A percentile compares a stretch with the other conserved stretches of the same genome.
Evolutionary conservation across 805 yeast species (phyloP).

Genomic region (Barnettozyma pratensis): DNA sequence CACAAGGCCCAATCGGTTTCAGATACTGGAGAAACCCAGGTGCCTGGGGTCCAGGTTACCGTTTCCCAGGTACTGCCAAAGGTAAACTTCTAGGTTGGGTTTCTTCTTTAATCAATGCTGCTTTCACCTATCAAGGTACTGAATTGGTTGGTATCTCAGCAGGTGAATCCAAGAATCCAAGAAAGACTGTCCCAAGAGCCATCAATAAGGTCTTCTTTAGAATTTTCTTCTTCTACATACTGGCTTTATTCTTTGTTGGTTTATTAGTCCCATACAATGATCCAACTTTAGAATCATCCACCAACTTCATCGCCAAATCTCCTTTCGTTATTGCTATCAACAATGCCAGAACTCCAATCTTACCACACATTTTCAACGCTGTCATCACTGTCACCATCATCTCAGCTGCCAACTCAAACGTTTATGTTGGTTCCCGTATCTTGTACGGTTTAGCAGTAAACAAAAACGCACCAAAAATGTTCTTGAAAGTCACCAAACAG

Average conservation of each 20-base stretch:
- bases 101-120: slow-evolving; percentile 63
- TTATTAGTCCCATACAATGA: slow-evolving; percentile 63
- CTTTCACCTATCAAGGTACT: slow-evolving; percentile 77
- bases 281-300: slow-evolving; percentile 36
- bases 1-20: slow-evolving; percentile 68
- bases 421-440: slow-evolving; percentile 69
- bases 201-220: slow-evolving; percentile 64
- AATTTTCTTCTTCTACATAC: slow-evolving; percentile 60
- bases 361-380: slow-evolving; percentile 70
- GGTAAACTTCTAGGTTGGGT: slow-evolving; percentile 68
- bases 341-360: slow-evolving; percentile 59
- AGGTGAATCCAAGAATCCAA: slow-evolving; percentile 67
- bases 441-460: slow-evolving; percentile 58
- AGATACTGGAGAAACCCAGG: slow-evolving; percentile 81
- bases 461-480: slow-evolving; percentile 52
- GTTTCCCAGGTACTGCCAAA: slow-evolving; percentile 42
- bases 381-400: slow-evolving; percentile 60
- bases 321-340: slow-evolving; percentile 71
- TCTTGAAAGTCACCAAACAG: slow-evolving; percentile 41
- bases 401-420: slow-evolving; percentile 74
- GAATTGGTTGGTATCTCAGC: slow-evolving; percentile 73
- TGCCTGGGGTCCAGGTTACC: slow-evolving; percentile 64
- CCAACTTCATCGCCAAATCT: slow-evolving; percentile 47
- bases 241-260: slow-evolving; percentile 64
- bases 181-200: slow-evolving; percentile 48